A percentile compares a stretch with the other conserved stretches of the same genome.
phyloP scores from a whole-genome alignment of 257 asterid genomes.

The Sherardia arvensis region DNA sequence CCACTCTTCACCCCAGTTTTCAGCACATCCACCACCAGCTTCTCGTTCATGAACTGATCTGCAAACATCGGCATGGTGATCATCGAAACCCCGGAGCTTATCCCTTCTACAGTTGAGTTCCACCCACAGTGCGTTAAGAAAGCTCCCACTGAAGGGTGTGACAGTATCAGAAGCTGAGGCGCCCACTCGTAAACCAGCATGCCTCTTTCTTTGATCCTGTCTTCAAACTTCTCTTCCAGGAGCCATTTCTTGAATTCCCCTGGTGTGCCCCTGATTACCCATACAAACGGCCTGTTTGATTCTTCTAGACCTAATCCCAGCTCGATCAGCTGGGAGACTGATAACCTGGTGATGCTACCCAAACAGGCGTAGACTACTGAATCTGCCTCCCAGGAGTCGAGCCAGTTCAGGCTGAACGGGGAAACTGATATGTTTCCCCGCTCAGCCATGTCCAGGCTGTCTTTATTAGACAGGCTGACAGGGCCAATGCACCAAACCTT shows the following conservation, averaged over 20 bases:
- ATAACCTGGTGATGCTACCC: constrained; percentile 39
- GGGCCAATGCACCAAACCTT: constrained; percentile 45
- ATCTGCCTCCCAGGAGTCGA: constrained; percentile 10
- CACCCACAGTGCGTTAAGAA: constrained; percentile 65
- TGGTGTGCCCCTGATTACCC: constrained; percentile 32
- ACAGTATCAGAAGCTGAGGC: constrained; percentile 43
- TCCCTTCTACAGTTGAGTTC: constrained; percentile 56
- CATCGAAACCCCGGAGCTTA: constrained; percentile 42
- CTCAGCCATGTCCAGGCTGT: constrained; percentile 27
- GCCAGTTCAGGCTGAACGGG: constrained; percentile 30
- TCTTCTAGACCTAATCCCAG: constrained; percentile 39
- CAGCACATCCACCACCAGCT: constrained; percentile 32
- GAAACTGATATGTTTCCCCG: constrained; percentile 30
- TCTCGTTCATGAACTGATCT: constrained; percentile 61
- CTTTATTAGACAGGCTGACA: constrained; percentile 30
- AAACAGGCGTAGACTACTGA: constrained; percentile 41
- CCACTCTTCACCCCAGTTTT: constrained; percentile 41
- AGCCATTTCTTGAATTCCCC: constrained; percentile 34
- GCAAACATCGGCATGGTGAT: constrained; percentile 52
- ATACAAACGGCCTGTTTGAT: constrained; percentile 30
- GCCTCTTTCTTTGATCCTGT: constrained; percentile 26
- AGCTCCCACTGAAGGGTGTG: constrained; percentile 42
- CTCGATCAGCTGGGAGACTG: constrained; percentile 29
- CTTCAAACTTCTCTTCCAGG: constrained; percentile 29
- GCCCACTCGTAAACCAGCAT: constrained; percentile 47